Evolutionary conservation across 2,329 filamentous ascomycete species (phyloP), one percentile per base, ranked within the genome.

Genomic region (Raffaelea albimanens): DNA sequence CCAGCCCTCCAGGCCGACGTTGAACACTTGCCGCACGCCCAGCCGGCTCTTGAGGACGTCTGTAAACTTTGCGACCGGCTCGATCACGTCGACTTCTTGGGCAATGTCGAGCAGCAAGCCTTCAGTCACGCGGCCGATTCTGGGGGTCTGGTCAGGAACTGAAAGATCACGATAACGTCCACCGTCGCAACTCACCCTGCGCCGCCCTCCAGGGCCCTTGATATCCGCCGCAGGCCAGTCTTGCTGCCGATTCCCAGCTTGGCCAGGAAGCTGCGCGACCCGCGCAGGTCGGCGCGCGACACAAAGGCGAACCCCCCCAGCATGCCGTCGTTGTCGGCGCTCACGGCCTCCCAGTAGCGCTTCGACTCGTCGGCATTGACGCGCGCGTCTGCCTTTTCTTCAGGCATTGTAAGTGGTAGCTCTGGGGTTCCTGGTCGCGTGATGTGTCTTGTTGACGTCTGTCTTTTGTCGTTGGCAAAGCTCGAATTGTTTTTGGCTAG

Each of bases 51-150:
- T 58, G 1, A 94, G 66, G 19, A 71, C 67, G 14, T 74, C 72
- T 1, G 87, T 89, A 64, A 96, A 95, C 60, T 89, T 88, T 56
- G 73, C 69, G 19, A 95, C 78, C 0, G 90, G 91, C 68, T 96
- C 90, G 29, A 96, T 79, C 20, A 94, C 73, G 61, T 96, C 90
- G 7, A 95, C 83, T 2, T 72, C 67, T 16, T 78, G 68, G n/a
- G 83, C 82, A 1, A 91, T 68, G 21, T 78, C 70, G 23, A 83
- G 66, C n/a, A 96, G 70, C 4, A 96, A 72, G 0, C 85, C 85
- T 49, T 83, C 74, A 0, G 88, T 95, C 50, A 96, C 77, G 39
- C 91, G 74, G 0, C 90, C 91, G 49, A 95, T 94, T 0, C 90
- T 81, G 53, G n/a, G n/a, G n/a, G n/a, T 47, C 16, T 29, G 11